Conservation (phyloP, 2,329 filamentous ascomycete genomes). For the Ampelomyces quisqualis region DNA sequence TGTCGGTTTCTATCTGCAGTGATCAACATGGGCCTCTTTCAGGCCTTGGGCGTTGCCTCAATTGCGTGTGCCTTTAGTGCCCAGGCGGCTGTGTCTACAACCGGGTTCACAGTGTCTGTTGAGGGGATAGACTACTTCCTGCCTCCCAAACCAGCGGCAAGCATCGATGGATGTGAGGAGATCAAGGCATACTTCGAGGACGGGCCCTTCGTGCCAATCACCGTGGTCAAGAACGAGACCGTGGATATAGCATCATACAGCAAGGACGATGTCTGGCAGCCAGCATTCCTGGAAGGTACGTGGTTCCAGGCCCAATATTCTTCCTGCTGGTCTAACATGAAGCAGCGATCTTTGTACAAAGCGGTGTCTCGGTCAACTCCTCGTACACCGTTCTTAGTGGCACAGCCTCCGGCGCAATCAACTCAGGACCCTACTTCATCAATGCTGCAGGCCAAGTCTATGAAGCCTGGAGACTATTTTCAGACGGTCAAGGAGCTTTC, state of each 20-base stretch:
- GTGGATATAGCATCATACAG: conserved; percentile 31
- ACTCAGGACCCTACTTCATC: conserved; percentile 55
- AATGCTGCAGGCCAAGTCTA: conserved; percentile 49
- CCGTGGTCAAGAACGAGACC: conserved; percentile 35
- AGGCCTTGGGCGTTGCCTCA: conserved; percentile 6
- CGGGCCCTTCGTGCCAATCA: conserved; percentile 42
- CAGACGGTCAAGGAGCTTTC: conserved; percentile 53
- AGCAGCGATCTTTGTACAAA: conserved; percentile 27
- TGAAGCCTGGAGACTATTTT: conserved; percentile 53
- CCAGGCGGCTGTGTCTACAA: conserved; percentile 31
- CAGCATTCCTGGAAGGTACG: conserved; percentile 43
- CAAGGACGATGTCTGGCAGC: conserved; percentile 47
- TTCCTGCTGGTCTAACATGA: conserved; percentile 28
- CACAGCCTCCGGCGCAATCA: conserved; percentile 29
- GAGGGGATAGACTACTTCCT: conserved; percentile 46
- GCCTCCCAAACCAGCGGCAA: conserved; percentile 41
- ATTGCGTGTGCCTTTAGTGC: conserved; percentile 8
- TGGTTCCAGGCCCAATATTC: not conserved
- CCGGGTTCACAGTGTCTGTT: conserved; percentile 46
- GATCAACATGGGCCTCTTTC: conserved; percentile 13
- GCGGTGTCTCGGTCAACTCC: conserved; percentile 27
- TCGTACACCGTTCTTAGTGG: conserved; percentile 19
- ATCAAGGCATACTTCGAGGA: conserved; percentile 21
- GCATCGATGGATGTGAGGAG: conserved; percentile 25
- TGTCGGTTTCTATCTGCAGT: not conserved